phyloP scores from a whole-genome alignment of 345 rosid genomes.

The Bruguiera sexangula region DNA sequence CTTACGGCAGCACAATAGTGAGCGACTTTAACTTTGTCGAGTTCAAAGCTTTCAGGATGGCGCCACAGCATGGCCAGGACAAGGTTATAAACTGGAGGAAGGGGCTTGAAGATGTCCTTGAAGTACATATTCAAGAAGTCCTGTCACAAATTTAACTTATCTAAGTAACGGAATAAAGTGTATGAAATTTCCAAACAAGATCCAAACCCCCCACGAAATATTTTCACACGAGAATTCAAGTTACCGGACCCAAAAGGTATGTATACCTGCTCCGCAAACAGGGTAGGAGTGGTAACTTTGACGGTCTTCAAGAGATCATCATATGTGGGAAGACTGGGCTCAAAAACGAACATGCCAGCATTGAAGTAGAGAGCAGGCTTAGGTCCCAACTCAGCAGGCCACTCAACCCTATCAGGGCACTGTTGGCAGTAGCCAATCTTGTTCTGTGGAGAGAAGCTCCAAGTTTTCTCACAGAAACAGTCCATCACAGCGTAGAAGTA shows the following conservation, averaged over 20 bases:
- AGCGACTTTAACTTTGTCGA: conserved; percentile 57
- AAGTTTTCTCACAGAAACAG: conserved; percentile 74
- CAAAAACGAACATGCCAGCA: conserved; percentile 77
- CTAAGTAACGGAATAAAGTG: not conserved
- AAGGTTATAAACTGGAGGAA: conserved; percentile 59
- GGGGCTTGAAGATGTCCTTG: conserved; percentile 57
- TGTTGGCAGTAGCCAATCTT: conserved; percentile 77
- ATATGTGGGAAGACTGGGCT: conserved; percentile 55
- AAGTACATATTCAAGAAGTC: conserved; percentile 76
- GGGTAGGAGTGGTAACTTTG: conserved; percentile 54
- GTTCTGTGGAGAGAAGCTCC: conserved; percentile 62
- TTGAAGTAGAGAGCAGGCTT: conserved; percentile 71
- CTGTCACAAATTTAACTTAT: conserved; percentile 23
- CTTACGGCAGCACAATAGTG: conserved; percentile 90
- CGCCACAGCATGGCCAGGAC: conserved; percentile 81
- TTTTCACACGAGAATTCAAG: not conserved
- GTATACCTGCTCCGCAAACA: conserved; percentile 69
- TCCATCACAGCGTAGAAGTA: conserved; percentile 72
- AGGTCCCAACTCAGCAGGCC: conserved; percentile 66
- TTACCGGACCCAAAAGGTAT: not conserved
- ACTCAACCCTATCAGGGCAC: conserved; percentile 54
- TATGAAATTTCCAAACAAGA: not conserved
- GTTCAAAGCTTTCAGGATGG: conserved; percentile 66
- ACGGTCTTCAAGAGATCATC: conserved; percentile 47
- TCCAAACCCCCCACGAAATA: not conserved